A percentile compares a stretch with the other conserved stretches of the same genome.
These are phyloP conservation scores for Backusella parvicylindrica DNA, from an alignment of 192 early-diverging fungal genomes.

Conservation along the genomic window DNA sequence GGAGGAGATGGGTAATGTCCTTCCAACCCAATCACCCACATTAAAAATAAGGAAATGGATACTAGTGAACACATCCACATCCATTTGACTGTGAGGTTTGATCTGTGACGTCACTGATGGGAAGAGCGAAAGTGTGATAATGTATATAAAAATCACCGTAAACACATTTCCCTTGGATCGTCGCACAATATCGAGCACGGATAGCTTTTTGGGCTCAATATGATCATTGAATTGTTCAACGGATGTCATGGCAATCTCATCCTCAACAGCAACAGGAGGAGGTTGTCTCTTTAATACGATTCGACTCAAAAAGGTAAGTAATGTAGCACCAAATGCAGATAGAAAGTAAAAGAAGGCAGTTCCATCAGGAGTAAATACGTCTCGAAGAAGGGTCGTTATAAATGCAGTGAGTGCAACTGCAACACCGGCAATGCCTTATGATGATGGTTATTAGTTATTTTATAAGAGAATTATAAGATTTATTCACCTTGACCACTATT, in stretches of 20 bases:
- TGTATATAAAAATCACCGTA: constrained; percentile 54
- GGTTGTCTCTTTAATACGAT: constrained; percentile 36
- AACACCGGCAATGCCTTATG: constrained; percentile 57
- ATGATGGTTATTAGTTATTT: background rate
- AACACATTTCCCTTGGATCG: constrained; percentile 37
- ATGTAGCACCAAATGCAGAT: constrained; percentile 36
- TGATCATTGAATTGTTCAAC: background rate
- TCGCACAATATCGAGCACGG: constrained; percentile 3
- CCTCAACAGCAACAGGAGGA: constrained; percentile 18
- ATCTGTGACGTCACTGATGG: constrained; percentile 72
- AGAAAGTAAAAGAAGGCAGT: constrained; percentile 52
- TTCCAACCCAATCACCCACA: constrained; percentile 70
- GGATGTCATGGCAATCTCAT: background rate
- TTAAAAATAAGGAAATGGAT: constrained; percentile 73
- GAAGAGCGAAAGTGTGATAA: constrained; percentile 67
- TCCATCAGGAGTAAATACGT: constrained; percentile 3
- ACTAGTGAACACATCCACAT: constrained; percentile 57
- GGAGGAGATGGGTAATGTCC: constrained; percentile 43
- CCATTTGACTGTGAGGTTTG: constrained; percentile 42
- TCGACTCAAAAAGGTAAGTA: constrained; percentile 38
- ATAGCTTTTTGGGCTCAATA: background rate
- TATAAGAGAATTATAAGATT: background rate
- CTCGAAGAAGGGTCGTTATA: constrained; percentile 20
- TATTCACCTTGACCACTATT: constrained; percentile 47
- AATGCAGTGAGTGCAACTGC: constrained; percentile 57